Evolutionary conservation across 129 eudicot genomes (phyloP), one percentile per base, ranked within the genome.

Genomic region (Glebionis coronaria): DNA sequence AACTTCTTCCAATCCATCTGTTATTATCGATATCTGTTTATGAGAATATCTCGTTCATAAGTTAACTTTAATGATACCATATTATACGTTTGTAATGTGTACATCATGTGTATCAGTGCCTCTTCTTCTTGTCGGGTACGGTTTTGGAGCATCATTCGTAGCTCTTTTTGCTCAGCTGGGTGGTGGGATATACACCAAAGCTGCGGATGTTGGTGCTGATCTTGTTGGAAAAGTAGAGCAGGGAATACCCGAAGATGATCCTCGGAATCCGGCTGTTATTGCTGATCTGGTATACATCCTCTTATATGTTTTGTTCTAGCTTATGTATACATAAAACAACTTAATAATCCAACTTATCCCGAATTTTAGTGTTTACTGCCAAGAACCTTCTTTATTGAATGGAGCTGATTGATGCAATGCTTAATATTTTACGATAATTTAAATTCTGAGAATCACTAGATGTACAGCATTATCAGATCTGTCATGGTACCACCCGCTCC

Each of bases 181-280:
- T 81, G 99, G 99, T 77, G 99, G 99, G 62, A 94, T 94, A 77
- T 94, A 73, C 80, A 94, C 99, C 10, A 94, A 94, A 83, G 99
- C 99, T 68, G 99, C 99, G 74, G 99, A 94, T 87, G 99, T 94
- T 73, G 99, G 99, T 35, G 99, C 99, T 67, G 99, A 94, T 71
- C 99, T 94, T 79, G 99, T 94, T 68, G 99, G 99, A 35, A 94
- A 94, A 76, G 93, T 94, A 49, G 99, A 94, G 82, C 97, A 90
- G 85, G 97, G 97, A 68, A 94, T 94, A 50, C 99, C 99, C 69
- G 99, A 94, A 90, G 99, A 94, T 55, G 99, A 94, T 83, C 93
- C 99, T 12, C 80, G 99, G 58, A 94, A 94, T 82, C 99, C 99
- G 68, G 99, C 99, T 76, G 99, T 94, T 74, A 89, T 93, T 81